Conservation (phyloP, 2,329 filamentous ascomycete genomes). For the Berkeleyomyces rouxiae region DNA sequence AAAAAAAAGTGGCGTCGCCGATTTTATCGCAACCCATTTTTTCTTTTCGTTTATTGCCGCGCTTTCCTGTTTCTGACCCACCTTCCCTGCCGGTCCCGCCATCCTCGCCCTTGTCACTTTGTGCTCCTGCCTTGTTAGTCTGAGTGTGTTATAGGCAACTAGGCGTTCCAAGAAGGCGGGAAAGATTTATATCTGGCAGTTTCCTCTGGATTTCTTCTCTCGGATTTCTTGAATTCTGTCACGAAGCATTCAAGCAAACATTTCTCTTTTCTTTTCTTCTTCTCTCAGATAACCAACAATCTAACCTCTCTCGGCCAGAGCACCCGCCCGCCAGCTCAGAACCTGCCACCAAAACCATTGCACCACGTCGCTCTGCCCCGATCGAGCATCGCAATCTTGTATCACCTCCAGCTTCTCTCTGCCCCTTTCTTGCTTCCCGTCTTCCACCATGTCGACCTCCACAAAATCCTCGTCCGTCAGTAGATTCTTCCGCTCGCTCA, state of each 20-base stretch:
- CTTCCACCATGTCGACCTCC: constrained; percentile 3
- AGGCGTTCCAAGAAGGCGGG: not conserved
- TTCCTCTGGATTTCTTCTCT: not conserved
- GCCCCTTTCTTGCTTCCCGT: not conserved
- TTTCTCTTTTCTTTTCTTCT: not conserved
- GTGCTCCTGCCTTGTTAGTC: not conserved
- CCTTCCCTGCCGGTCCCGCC: not conserved
- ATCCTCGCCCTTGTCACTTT: not conserved
- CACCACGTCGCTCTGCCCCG: not conserved
- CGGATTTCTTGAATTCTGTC: not conserved
- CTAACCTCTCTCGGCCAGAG: not conserved
- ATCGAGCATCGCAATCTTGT: not conserved
- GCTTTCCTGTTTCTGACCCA: not conserved
- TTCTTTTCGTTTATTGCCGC: not conserved
- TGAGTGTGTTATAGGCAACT: not conserved
- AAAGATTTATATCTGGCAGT: not conserved
- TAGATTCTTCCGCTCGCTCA: constrained; percentile 5
- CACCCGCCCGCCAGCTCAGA: not conserved
- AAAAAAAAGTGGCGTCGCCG: not conserved
- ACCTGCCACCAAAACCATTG: not conserved
- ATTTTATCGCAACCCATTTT: not conserved
- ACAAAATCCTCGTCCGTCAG: constrained; percentile 6
- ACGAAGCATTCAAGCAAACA: not conserved
- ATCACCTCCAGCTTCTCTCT: not conserved
- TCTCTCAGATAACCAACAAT: not conserved